Conservation (phyloP, 2,329 filamentous ascomycete species). For the Pyrenophora graminea region DNA sequence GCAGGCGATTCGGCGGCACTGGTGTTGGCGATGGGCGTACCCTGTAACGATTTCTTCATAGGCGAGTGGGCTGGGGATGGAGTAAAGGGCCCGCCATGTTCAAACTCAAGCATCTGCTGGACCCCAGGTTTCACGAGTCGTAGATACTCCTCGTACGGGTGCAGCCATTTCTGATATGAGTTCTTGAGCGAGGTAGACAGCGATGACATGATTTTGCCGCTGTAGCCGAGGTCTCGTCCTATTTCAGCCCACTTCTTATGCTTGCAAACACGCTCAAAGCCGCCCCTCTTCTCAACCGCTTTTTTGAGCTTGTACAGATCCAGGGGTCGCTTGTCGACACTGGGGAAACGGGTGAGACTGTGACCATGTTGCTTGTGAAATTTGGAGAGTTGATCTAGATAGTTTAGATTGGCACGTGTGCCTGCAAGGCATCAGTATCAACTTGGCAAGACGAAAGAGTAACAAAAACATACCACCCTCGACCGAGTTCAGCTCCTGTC, state of each 20-base stretch:
- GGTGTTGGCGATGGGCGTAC: slow-evolving; percentile 55
- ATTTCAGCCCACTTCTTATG: slow-evolving; percentile 99
- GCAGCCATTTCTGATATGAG: slow-evolving; percentile 95
- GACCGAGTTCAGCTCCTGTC: slow-evolving; percentile 95
- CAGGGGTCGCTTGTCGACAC: slow-evolving; percentile 95
- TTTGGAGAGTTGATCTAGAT: slow-evolving; percentile 91
- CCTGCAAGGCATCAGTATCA: slow-evolving; percentile 56
- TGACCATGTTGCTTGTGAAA: slow-evolving; percentile 97
- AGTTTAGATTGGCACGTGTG: slow-evolving; percentile 92
- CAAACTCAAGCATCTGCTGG: slow-evolving; percentile 91
- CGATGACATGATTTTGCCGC: slow-evolving; percentile 99
- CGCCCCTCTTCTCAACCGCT: slow-evolving; percentile 89
- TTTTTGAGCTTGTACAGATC: slow-evolving; percentile 97
- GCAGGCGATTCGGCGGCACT: slow-evolving; percentile 70
- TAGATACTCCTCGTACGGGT: slow-evolving; percentile 94
- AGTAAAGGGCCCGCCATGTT: slow-evolving; percentile 90
- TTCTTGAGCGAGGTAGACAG: slow-evolving; percentile 97
- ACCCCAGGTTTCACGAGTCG: slow-evolving; percentile 89
- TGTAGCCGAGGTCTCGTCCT: slow-evolving; percentile 93
- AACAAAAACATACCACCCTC: slow-evolving; percentile 78
- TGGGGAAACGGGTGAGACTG: slow-evolving; percentile 90
- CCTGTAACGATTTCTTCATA: slow-evolving; percentile 60
- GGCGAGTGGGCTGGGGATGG: slow-evolving; percentile 76
- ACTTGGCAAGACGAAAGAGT: not conserved
- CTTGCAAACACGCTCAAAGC: slow-evolving; percentile 96